Percentiles rank a stretch among this genome's conserved stretches.
phyloP scores from a whole-genome alignment of 495 filamentous ascomycete species.

The Talaromyces nanjingensis region DNA sequence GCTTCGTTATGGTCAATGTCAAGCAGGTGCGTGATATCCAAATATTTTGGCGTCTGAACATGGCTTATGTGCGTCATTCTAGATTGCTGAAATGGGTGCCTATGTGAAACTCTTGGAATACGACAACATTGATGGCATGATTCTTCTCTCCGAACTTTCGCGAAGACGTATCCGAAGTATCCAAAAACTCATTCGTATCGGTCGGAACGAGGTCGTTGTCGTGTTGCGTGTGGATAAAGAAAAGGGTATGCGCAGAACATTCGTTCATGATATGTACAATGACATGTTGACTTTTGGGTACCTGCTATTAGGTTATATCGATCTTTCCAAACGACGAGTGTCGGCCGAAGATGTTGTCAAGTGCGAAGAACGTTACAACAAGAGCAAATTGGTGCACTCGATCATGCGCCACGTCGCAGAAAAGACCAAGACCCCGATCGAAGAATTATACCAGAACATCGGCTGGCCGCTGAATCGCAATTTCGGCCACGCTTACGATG shows the following conservation, averaged over 20 bases:
- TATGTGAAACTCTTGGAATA: conserved; percentile 99
- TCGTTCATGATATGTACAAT: background rate
- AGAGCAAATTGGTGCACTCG: conserved; percentile 97
- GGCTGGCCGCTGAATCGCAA: conserved; percentile 97
- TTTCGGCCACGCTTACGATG: conserved; percentile 93
- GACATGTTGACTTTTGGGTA: conserved; percentile 20
- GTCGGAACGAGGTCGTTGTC: conserved; percentile 95
- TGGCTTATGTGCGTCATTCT: conserved; percentile 4
- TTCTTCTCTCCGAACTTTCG: conserved; percentile 91
- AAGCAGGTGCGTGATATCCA: conserved; percentile 61
- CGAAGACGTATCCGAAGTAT: conserved; percentile 95
- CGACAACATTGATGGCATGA: conserved; percentile 99
- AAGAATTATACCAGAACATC: conserved; percentile 86
- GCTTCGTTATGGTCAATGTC: conserved; percentile 98
- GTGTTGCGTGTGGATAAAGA: conserved; percentile 98
- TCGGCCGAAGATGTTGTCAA: conserved; percentile 96
- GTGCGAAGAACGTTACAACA: conserved; percentile 99
- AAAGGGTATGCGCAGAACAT: conserved; percentile 57
- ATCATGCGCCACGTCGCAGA: conserved; percentile 98
- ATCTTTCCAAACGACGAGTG: conserved; percentile 95
- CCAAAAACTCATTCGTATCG: conserved; percentile 96
- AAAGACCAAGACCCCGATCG: conserved; percentile 89
- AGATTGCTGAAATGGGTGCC: conserved; percentile 99
- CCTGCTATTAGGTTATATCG: conserved; percentile 70
- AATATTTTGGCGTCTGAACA: conserved; percentile 5